Evolutionary conservation across 2,329 filamentous ascomycete genomes (phyloP).

Genomic region (Scedosporium minutisporum): DNA sequence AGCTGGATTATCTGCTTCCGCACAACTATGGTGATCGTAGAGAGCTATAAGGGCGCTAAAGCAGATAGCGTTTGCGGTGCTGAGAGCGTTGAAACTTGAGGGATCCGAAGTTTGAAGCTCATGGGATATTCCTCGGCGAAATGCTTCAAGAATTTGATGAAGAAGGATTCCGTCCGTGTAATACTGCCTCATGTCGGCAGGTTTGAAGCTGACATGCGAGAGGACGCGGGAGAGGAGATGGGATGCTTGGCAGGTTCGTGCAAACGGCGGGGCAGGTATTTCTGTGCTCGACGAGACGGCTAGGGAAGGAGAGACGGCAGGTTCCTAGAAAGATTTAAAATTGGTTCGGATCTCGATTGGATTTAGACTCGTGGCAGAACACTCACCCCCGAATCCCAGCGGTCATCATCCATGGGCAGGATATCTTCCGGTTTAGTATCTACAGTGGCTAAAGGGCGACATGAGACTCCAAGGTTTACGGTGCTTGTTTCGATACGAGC

Average conservation of each 20-base stretch:
- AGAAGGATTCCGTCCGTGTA: neutral
- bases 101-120: neutral
- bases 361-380: neutral
- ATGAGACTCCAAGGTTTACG: neutral
- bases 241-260: neutral
- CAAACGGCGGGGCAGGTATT: neutral
- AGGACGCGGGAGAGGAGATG: neutral
- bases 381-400: too few relatives aligned
- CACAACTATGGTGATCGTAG: neutral
- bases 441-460: neutral
- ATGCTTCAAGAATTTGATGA: neutral
- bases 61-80: neutral
- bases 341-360: too few relatives aligned
- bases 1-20: neutral
- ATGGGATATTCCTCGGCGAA: neutral
- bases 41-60: neutral
- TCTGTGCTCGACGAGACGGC: neutral
- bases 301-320: neutral
- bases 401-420: neutral
- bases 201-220: neutral
- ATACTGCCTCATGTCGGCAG: neutral
- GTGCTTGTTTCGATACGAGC: neutral
- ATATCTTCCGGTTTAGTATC: neutral
- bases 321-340: neutral
- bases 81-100: neutral